phyloP scores from a whole-genome alignment of 2,329 filamentous ascomycete species.

The Nemania bipapillata region DNA sequence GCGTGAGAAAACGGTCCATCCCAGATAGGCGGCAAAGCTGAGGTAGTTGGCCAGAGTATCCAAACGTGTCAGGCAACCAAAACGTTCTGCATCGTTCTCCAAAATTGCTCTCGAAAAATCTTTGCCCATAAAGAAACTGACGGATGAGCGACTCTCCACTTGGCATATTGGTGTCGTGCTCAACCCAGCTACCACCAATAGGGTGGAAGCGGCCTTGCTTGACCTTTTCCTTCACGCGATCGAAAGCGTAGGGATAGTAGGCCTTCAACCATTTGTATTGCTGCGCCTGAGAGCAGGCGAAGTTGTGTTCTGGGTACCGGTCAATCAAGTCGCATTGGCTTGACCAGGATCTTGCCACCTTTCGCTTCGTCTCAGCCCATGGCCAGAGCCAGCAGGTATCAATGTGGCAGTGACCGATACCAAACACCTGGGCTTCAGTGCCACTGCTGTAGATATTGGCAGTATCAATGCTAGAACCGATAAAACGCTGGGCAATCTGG shows the following conservation, averaged over 20 bases:
- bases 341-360: slow-evolving; percentile 94
- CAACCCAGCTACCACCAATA: slow-evolving; percentile 97
- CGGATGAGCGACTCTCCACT: slow-evolving; percentile 93
- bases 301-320: slow-evolving; percentile 90
- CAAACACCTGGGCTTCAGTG: slow-evolving; percentile 81
- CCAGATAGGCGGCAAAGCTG: slow-evolving; percentile 93
- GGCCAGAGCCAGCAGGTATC: slow-evolving; percentile 99
- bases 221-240: slow-evolving; percentile 90
- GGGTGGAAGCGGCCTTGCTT: slow-evolving; percentile 91
- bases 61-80: slow-evolving; percentile 98
- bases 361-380: slow-evolving; percentile 96
- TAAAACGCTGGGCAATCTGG: slow-evolving; percentile 82
- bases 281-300: slow-evolving; percentile 92
- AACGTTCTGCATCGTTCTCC: slow-evolving; percentile 89
- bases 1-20: slow-evolving; percentile 96
- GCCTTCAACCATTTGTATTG: slow-evolving; percentile 98
- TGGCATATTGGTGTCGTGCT: slow-evolving; percentile 97
- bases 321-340: slow-evolving; percentile 97
- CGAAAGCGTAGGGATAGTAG: slow-evolving; percentile 86
- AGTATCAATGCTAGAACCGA: slow-evolving; percentile 84
- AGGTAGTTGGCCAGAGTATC: slow-evolving; percentile 93
- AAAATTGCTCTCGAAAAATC: slow-evolving; percentile 93
- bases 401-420: slow-evolving; percentile 96
- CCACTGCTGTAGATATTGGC: slow-evolving; percentile 83
- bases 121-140: slow-evolving; percentile 94